phyloP scores from a whole-genome alignment of 345 rosid genomes.

The Theobroma cacao region DNA sequence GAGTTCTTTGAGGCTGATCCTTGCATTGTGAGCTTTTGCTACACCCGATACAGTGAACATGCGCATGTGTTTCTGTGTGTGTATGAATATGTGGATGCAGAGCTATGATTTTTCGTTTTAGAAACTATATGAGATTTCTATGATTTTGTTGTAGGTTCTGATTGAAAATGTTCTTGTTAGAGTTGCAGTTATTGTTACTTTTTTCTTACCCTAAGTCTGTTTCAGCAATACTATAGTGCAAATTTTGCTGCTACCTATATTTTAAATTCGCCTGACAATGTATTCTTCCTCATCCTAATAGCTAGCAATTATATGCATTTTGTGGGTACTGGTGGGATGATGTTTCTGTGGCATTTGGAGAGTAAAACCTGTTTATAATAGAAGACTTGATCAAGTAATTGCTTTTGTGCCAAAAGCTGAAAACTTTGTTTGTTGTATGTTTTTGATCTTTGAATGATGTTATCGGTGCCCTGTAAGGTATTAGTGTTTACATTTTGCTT shows the following conservation, averaged over 20 bases:
- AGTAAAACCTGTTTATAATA: neutral
- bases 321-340: neutral
- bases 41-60: neutral
- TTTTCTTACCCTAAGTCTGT: neutral
- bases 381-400: neutral
- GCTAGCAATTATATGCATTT: neutral
- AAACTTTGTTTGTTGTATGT: neutral
- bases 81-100: neutral
- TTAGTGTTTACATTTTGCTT: neutral
- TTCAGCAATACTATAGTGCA: neutral
- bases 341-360: neutral
- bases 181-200: neutral
- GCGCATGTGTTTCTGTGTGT: neutral
- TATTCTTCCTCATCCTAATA: neutral
- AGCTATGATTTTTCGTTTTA: neutral
- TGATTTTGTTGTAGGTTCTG: neutral
- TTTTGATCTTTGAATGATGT: conserved; percentile 6
- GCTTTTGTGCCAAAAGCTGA: neutral
- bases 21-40: conserved; percentile 42
- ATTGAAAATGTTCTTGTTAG: neutral
- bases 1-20: conserved; percentile 90
- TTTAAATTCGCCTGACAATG: neutral
- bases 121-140: neutral
- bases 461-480: neutral
- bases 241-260: neutral